Evolutionary conservation across 768 basidiomycete species (phyloP).

Genomic region (Suillus variegatus): DNA sequence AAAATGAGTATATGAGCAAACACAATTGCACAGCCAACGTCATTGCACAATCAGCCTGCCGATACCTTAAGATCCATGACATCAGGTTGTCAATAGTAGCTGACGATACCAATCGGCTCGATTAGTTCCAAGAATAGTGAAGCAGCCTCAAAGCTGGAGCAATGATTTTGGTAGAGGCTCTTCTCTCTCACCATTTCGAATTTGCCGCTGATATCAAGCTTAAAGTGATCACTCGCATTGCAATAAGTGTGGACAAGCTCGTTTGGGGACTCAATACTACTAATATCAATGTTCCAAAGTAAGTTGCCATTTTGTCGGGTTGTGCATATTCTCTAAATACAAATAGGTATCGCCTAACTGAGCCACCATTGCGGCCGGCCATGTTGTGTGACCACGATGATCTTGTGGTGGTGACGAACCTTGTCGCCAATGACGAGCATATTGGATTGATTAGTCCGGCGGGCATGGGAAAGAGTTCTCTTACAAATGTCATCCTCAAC

Average conservation of each 20-base stretch:
- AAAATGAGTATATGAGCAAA: not conserved
- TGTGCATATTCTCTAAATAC: not conserved
- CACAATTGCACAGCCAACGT: not conserved
- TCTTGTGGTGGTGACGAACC: not conserved
- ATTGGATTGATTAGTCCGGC: not conserved
- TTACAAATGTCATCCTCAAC: not conserved
- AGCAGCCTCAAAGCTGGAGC: too few relatives aligned
- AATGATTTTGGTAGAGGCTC: too few relatives aligned
- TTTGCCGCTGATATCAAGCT: too few relatives aligned
- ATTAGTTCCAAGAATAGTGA: too few relatives aligned
- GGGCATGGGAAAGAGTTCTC: constrained; percentile 1
- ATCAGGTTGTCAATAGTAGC: too few relatives aligned
- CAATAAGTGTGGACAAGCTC: not conserved
- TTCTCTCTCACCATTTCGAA: too few relatives aligned
- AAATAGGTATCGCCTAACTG: not conserved
- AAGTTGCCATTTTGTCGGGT: not conserved
- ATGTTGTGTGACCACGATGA: not conserved
- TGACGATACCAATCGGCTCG: too few relatives aligned
- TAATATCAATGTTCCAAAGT: not conserved
- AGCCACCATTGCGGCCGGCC: not conserved
- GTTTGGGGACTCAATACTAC: not conserved
- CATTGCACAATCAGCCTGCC: not conserved
- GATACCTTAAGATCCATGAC: not conserved
- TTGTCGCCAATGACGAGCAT: not conserved
- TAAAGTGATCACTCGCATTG: too few relatives aligned